These are phyloP conservation scores for Saccharomyces pastorianus DNA, from an alignment of 1,139 yeast species.

Conservation along the genomic window DNA sequence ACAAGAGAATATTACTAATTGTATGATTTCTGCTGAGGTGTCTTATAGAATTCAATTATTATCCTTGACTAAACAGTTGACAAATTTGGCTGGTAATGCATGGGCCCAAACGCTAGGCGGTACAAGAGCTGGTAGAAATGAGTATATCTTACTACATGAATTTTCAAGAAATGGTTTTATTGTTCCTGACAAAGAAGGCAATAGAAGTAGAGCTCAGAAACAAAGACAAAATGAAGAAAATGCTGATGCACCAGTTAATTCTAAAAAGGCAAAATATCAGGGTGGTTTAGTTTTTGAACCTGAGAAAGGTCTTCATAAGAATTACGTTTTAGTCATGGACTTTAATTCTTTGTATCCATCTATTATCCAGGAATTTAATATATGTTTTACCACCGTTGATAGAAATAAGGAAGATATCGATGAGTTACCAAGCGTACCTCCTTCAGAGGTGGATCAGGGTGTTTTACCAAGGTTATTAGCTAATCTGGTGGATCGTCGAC, in stretches of 20 bases:
- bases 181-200: constrained; percentile 79
- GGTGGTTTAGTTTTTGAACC: constrained; percentile 99
- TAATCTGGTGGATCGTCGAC: constrained; percentile 81
- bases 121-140: constrained; percentile 94
- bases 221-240: constrained; percentile 34
- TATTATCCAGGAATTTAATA: constrained; percentile 92
- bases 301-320: constrained; percentile 86
- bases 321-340: constrained; percentile 89
- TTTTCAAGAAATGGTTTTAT: constrained; percentile 73
- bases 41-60: constrained; percentile 79
- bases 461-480: constrained; percentile 80
- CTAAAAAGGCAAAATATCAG: constrained; percentile 75
- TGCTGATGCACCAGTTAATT: constrained; percentile 40
- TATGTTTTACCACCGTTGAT: constrained; percentile 92
- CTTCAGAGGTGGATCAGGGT: constrained; percentile 53
- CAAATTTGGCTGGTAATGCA: constrained; percentile 92
- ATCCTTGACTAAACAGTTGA: constrained; percentile 82
- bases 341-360: constrained; percentile 96
- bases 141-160: constrained; percentile 86
- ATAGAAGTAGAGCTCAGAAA: constrained; percentile 37
- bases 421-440: constrained; percentile 67
- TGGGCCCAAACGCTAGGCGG: constrained; percentile 96
- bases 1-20: constrained; percentile 59
- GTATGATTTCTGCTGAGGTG: constrained; percentile 65
- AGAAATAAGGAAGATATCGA: constrained; percentile 58